These are phyloP conservation scores for Pseudonitzschia multiseries DNA, from an alignment of 108 stramenopile species.

Conservation along the genomic window DNA sequence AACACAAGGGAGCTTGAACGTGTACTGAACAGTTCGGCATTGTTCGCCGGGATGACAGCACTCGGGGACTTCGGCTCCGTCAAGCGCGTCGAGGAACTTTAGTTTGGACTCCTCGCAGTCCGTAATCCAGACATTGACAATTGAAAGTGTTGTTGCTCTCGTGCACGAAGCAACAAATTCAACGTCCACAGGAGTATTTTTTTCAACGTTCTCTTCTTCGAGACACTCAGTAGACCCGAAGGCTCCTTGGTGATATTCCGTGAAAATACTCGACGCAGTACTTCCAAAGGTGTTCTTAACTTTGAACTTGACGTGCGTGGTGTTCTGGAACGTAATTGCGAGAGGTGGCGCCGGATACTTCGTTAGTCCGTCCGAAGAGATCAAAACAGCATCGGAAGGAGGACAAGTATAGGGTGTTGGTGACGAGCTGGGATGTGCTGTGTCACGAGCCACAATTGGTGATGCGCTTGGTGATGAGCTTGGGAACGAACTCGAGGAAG, in stretches of 20 bases:
- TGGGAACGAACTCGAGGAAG: no score
- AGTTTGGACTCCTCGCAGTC: background rate
- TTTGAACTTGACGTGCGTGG: slow-evolving; percentile 15
- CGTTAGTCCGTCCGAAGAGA: slow-evolving; percentile 6
- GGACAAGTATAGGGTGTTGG: slow-evolving; percentile 14
- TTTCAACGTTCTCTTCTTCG: slow-evolving; percentile 15
- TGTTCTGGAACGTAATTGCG: slow-evolving; percentile 13
- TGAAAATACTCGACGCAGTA: slow-evolving; percentile 20
- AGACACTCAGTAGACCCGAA: slow-evolving; percentile 23
- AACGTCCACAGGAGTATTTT: background rate
- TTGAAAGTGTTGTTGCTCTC: background rate
- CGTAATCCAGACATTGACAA: slow-evolving; percentile 10
- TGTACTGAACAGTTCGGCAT: slow-evolving; percentile 20
- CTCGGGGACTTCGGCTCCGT: slow-evolving; percentile 22
- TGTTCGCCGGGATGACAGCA: slow-evolving; percentile 18
- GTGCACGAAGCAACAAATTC: slow-evolving; percentile 16
- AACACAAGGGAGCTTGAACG: slow-evolving; percentile 22
- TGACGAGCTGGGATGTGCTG: background rate
- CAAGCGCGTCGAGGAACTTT: slow-evolving; percentile 1
- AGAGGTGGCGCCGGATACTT: slow-evolving; percentile 19
- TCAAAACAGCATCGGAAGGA: slow-evolving; percentile 6
- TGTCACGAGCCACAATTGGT: no score
- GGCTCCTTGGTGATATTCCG: slow-evolving; percentile 11
- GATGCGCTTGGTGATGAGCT: no score
- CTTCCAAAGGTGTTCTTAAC: slow-evolving; percentile 20